Conservation (phyloP, 208 protist species). For the Kentomonas sorsogonicus region DNA sequence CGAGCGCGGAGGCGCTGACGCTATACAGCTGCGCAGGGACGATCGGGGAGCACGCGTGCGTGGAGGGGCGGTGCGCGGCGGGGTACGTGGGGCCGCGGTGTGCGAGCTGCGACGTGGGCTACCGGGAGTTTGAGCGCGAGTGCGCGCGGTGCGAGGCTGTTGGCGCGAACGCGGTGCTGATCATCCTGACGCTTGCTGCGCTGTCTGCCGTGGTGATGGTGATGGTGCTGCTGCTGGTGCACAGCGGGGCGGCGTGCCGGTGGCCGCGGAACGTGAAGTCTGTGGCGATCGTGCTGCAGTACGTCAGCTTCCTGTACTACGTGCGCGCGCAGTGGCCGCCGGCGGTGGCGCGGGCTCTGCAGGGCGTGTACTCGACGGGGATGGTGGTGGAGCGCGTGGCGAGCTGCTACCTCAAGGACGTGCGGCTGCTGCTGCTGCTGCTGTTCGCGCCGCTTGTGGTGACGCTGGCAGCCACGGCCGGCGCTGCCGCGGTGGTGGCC, state of each 20-base stretch:
- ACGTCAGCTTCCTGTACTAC: slow-evolving; percentile 15
- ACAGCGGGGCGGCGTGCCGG: slow-evolving; percentile 13
- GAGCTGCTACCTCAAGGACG: slow-evolving; percentile 18
- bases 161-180: slow-evolving; percentile 16
- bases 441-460: too few species aligned
- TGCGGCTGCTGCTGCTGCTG: too few species aligned
- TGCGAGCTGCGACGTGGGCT: slow-evolving; percentile 14
- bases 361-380: slow-evolving; percentile 13
- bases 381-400: slow-evolving; percentile 13
- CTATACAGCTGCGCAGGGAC: slow-evolving; percentile 21
- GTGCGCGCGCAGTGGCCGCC: slow-evolving; percentile 13
- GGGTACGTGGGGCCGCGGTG: slow-evolving; percentile 33
- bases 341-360: slow-evolving; percentile 13
- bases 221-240: slow-evolving; percentile 9
- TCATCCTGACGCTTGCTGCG: slow-evolving; percentile 11
- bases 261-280: slow-evolving; percentile 13
- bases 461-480: too few species aligned
- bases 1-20: slow-evolving; percentile 3
- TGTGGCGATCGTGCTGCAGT: slow-evolving; percentile 17
- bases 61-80: slow-evolving; percentile 22
- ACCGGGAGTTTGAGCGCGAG: slow-evolving; percentile 12
- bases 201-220: slow-evolving; percentile 9
- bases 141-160: slow-evolving; percentile 21
- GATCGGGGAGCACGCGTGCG: slow-evolving; percentile 23
- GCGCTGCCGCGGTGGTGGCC: too few species aligned